These are phyloP conservation scores for Chlorella sp. DNA, from an alignment of 139 green algal genomes.

Conservation along the genomic window DNA sequence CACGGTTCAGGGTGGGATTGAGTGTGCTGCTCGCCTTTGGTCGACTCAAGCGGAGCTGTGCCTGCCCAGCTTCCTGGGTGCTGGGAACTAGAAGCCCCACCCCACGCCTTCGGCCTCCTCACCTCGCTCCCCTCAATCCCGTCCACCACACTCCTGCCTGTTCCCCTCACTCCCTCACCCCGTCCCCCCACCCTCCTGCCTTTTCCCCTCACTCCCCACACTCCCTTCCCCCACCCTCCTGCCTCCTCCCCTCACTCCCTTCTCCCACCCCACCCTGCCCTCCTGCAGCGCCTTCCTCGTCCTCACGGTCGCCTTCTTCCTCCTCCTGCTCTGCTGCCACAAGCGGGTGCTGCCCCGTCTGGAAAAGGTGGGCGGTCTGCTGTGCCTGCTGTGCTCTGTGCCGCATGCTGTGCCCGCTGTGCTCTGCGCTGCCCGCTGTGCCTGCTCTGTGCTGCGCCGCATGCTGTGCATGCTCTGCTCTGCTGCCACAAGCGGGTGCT, in stretches of 20 bases:
- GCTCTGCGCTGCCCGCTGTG: not conserved
- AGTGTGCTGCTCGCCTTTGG: not conserved
- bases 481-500: constrained; percentile 36
- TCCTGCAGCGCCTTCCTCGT: constrained; percentile 19
- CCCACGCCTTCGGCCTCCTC: too few species aligned
- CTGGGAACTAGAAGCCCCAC: too few species aligned
- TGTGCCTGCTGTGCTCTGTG: not conserved
- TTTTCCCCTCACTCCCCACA: not conserved
- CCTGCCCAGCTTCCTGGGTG: too few species aligned
- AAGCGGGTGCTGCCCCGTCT: constrained; percentile 29
- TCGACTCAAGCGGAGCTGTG: too few species aligned
- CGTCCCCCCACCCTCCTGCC: too few species aligned
- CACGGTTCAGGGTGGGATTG: not conserved
- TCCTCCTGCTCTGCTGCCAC: constrained; percentile 37
- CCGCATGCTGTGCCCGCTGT: not conserved
- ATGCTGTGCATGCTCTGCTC: too few species aligned
- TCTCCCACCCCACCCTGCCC: not conserved
- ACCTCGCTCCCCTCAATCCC: too few species aligned
- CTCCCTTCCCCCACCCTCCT: too few species aligned
- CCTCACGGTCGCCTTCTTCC: constrained; percentile 11
- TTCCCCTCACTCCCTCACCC: too few species aligned
- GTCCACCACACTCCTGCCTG: too few species aligned
- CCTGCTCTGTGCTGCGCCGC: too few species aligned
- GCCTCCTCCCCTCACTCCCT: not conserved
- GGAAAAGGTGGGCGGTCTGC: constrained; percentile 23